A percentile compares a stretch with the other conserved stretches of the same genome.
Conservation (phyloP, 2,329 filamentous ascomycete species). For the Neonectria sp. region DNA sequence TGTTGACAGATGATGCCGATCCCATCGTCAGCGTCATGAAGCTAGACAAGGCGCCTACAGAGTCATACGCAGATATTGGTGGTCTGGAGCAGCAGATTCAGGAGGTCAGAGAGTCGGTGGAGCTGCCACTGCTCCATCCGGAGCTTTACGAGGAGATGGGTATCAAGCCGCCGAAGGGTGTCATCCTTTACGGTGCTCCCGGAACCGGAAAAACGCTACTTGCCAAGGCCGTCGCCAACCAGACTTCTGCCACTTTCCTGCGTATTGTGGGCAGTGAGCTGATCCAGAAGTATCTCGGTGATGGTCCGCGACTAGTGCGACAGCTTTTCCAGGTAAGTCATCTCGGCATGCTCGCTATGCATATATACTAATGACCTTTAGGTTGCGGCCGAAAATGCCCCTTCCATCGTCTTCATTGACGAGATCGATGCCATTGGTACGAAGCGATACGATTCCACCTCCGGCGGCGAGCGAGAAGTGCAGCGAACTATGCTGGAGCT, state of each 20-base stretch:
- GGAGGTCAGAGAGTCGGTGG: constrained; percentile 97
- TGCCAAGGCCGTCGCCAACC: constrained; percentile 97
- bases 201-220: constrained; percentile 97
- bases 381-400: constrained; percentile 95
- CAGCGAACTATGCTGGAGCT: constrained; percentile 99
- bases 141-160: constrained; percentile 99
- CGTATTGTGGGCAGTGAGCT: constrained; percentile 97
- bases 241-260: constrained; percentile 98
- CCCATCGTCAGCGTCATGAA: constrained; percentile 99
- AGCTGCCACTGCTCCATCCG: constrained; percentile 93
- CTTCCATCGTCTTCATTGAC: constrained; percentile 98
- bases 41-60: constrained; percentile 97
- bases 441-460: constrained; percentile 98
- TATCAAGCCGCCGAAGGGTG: constrained; percentile 99
- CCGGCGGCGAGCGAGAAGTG: constrained; percentile 96
- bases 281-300: constrained; percentile 98
- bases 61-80: constrained; percentile 98
- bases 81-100: constrained; percentile 96
- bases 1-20: constrained; percentile 95
- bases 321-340: constrained; percentile 87
- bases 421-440: constrained; percentile 99
- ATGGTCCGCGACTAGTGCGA: constrained; percentile 93
- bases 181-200: constrained; percentile 97
- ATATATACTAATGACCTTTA: constrained; percentile 53
- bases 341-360: neutral